Percentiles rank a stretch among this genome's conserved stretches.
Conservation (phyloP, 192 early-diverging fungal species). For the Coemansia sp. region DNA sequence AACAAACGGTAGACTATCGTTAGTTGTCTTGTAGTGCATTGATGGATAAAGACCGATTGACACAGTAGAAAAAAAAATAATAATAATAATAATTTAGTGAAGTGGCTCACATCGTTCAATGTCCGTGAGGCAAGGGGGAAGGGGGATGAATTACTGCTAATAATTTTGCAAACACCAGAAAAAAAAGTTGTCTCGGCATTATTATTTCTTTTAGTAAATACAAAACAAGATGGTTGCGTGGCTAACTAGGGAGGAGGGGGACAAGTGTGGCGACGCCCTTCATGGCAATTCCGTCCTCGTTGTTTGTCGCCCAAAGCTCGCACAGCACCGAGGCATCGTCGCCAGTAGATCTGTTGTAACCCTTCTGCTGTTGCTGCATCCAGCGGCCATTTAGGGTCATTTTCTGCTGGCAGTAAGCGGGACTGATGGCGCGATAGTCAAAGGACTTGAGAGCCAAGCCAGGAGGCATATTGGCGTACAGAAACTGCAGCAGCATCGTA, state of each 20-base stretch:
- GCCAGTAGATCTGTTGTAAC: background rate
- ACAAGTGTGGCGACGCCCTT: constrained; percentile 62
- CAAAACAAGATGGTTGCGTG: constrained; percentile 4
- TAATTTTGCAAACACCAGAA: background rate
- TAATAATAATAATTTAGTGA: no score
- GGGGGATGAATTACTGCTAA: constrained; percentile 6
- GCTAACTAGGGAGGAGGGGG: constrained; percentile 2
- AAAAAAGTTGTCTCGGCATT: background rate
- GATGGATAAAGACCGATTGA: no score
- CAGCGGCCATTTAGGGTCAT: constrained; percentile 59
- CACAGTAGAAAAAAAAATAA: no score
- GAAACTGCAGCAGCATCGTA: constrained; percentile 72
- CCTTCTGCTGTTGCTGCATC: constrained; percentile 14
- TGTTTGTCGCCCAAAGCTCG: constrained; percentile 75
- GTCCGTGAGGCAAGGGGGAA: no score
- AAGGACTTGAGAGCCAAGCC: constrained; percentile 61
- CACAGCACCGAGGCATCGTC: constrained; percentile 41
- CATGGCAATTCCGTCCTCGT: constrained; percentile 71
- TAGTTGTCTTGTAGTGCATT: no score
- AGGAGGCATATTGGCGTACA: constrained; percentile 55
- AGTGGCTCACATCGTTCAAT: no score
- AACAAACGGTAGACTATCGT: no score
- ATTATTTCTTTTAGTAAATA: background rate
- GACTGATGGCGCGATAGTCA: constrained; percentile 70
- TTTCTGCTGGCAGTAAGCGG: constrained; percentile 63